phyloP scores from a whole-genome alignment of 345 rosid genomes.

The Eucalyptus urophylla region DNA sequence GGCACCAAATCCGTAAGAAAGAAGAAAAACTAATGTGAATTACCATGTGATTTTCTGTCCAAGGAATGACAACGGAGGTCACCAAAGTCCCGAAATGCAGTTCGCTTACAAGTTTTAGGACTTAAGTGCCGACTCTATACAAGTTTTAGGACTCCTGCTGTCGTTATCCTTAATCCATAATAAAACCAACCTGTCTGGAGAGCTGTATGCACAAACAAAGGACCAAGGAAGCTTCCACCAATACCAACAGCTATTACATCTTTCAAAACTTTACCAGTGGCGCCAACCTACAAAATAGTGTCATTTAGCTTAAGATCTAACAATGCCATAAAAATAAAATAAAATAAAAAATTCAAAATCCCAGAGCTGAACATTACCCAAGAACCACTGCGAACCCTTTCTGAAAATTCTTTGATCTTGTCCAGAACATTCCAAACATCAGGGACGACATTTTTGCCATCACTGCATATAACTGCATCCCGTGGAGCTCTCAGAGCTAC shows the following conservation, averaged over 20 bases:
- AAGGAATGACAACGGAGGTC: neutral
- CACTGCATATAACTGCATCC: slow-evolving; percentile 60
- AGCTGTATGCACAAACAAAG: slow-evolving; percentile 90
- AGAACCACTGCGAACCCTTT: slow-evolving; percentile 74
- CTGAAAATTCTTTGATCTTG: slow-evolving; percentile 81
- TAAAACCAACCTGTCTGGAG: slow-evolving; percentile 70
- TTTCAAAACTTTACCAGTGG: slow-evolving; percentile 79
- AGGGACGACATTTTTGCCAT: slow-evolving; percentile 83
- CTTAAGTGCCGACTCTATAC: neutral
- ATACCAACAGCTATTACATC: slow-evolving; percentile 88
- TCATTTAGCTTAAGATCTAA: neutral
- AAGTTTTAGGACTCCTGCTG: neutral
- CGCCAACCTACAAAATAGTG: slow-evolving; percentile 60
- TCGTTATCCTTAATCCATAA: neutral
- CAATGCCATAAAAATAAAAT: neutral
- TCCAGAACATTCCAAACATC: slow-evolving; percentile 90
- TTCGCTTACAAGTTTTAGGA: neutral
- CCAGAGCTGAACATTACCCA: slow-evolving; percentile 46
- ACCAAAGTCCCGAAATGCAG: neutral
- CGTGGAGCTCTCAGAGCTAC: slow-evolving; percentile 89
- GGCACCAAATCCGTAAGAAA: neutral
- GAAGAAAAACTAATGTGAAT: neutral
- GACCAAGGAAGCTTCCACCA: slow-evolving; percentile 98
- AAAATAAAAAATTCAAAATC: neutral
- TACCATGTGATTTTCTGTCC: neutral